These are phyloP conservation scores for Hypocreales sp. DNA, from an alignment of 2,329 filamentous ascomycete genomes.

Conservation along the genomic window DNA sequence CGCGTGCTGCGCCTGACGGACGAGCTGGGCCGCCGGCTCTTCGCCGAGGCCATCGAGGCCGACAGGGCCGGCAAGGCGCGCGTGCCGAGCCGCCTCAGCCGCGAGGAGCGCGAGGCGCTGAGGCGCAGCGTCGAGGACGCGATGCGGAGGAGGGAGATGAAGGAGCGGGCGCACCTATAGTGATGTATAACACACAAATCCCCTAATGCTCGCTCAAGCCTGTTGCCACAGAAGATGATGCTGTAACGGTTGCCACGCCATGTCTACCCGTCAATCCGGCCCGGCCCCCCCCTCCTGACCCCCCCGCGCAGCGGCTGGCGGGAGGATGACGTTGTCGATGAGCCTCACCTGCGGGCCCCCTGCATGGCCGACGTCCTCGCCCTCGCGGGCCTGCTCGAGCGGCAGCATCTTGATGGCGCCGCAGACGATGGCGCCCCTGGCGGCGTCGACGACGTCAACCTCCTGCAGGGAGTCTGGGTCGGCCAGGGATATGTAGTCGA, in stretches of 20 bases:
- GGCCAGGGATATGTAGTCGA: constrained; percentile 86
- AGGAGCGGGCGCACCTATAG: constrained; percentile 35
- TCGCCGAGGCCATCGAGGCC: constrained; percentile 34
- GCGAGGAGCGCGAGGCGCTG: constrained; percentile 32
- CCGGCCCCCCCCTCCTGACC: too few relatives aligned
- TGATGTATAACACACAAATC: too few relatives aligned
- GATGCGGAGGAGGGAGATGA: constrained; percentile 30
- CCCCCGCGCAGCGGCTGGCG: too few relatives aligned
- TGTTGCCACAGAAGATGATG: too few relatives aligned
- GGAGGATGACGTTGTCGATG: constrained; percentile 85
- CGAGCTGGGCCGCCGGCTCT: constrained; percentile 53
- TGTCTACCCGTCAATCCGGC: too few relatives aligned
- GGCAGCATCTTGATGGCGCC: constrained; percentile 83
- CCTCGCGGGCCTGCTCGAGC: constrained; percentile 51
- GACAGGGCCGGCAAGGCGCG: constrained; percentile 19
- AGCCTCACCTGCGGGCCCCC: constrained; percentile 65
- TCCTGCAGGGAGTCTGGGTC: constrained; percentile 77
- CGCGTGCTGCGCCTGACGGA: constrained; percentile 70
- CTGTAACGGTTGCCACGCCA: too few relatives aligned
- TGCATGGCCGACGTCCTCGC: constrained; percentile 60
- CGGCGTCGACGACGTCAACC: constrained; percentile 51
- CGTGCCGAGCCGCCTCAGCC: constrained; percentile 26
- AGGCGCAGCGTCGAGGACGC: constrained; percentile 28
- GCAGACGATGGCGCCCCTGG: constrained; percentile 68
- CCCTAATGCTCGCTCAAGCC: too few relatives aligned